Base-by-base conservation (phyloP, 345 rosid genomes). In the Melastoma malabathricum region DNA sequence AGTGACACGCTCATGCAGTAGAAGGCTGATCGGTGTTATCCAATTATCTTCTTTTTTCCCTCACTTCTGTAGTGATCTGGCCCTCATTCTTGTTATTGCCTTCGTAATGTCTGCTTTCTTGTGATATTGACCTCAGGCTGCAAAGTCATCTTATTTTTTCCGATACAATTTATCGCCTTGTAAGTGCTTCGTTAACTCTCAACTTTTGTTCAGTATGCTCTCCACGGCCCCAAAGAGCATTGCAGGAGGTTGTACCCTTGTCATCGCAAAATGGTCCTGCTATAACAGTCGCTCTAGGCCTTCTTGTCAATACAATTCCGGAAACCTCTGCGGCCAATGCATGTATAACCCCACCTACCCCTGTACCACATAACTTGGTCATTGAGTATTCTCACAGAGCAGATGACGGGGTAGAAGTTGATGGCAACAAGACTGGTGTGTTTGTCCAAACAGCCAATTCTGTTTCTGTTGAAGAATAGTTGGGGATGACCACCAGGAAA, bases 241-340 rank as follows among this genome's bases (percentile, higher is more conserved):
- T 76, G 9, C 88, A 76, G 52, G 83, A 80, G 70, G 85, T 67
- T 49, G 70, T 79, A 31, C 93, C 86, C 38, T 64, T 83, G 59
- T 69, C 96, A 2, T 59, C 86, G 47, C 71, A 66, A 64, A 69
- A 67, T 54, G 80, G 74, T 65, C 60, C 77, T 44, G 55, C 72
- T 43, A 52, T 80, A 54, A 57, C 69, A 22, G 44, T 73, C 60
- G 64, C 95, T 46, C 50, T 79, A 0, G 88, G 89, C 20, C 89
- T 77, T 8, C 51, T 85, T 54, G 88, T 87, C 47, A 84, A 87
- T 72, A 81, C 90, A 46, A 88, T 83, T 67, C 70, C 88, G 43
- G 97, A 78, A 52, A 82, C 84, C 39, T 79, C 95, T 39, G 72
- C 81, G 47, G 82, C 84, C 16, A 87, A 82, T 70, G 79, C 86